A percentile compares a stretch with the other conserved stretches of the same genome.
These are phyloP conservation scores for Leucocoprinus sp. DNA, from an alignment of 768 basidiomycete genomes.

Conservation along the genomic window DNA sequence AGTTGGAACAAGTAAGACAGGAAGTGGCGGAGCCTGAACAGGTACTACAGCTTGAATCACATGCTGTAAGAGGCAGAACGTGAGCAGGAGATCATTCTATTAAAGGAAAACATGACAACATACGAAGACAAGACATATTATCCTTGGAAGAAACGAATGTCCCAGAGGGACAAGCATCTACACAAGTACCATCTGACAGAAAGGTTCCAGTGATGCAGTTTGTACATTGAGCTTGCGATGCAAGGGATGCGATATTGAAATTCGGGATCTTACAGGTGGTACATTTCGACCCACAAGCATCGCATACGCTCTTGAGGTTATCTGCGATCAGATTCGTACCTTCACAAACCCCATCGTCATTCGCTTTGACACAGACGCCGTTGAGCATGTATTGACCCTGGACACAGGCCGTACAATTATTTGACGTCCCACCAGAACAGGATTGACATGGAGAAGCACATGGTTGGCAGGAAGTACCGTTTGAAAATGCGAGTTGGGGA, in stretches of 20 bases:
- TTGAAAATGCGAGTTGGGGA: conserved; percentile 54
- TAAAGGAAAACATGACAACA: conserved; percentile 12
- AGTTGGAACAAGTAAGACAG: conserved; percentile 62
- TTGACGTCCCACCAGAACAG: conserved; percentile 56
- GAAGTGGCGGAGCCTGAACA: conserved; percentile 62
- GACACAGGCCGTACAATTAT: conserved; percentile 63
- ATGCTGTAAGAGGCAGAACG: conserved; percentile 31
- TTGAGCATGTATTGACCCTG: conserved; percentile 50
- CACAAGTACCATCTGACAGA: conserved; percentile 62
- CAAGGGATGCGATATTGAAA: conserved; percentile 59
- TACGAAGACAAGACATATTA: conserved; percentile 61
- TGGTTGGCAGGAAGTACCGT: conserved; percentile 39
- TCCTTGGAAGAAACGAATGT: conserved; percentile 67
- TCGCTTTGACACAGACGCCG: conserved; percentile 59
- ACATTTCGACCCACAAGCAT: conserved; percentile 75
- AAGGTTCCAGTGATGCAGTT: conserved; percentile 73
- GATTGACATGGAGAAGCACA: conserved; percentile 63
- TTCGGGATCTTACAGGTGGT: conserved; percentile 64
- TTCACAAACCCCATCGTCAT: conserved; percentile 61
- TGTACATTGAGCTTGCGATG: conserved; percentile 62
- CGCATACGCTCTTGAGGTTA: conserved; percentile 70
- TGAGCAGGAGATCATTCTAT: not conserved
- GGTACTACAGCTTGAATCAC: conserved; percentile 62
- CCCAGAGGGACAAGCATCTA: conserved; percentile 62
- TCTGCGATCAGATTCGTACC: conserved; percentile 64